Evolutionary conservation across 306 rosid species (phyloP), one percentile per base, ranked within the genome.

Genomic region (Hippophae rhamnoides): DNA sequence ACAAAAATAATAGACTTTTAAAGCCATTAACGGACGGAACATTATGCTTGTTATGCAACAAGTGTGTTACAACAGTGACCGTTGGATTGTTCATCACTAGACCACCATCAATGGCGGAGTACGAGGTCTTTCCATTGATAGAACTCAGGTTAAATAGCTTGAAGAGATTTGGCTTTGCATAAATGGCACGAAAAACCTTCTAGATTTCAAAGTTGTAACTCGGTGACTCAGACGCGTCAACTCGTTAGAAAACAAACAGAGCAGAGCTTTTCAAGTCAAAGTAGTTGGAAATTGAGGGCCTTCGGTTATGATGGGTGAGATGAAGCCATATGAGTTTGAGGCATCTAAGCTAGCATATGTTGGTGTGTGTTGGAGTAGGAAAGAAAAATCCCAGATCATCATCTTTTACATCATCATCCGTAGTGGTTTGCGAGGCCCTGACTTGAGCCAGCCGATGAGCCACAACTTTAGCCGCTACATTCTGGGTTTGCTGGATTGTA

Each of bases 31-130:
- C 93, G 13, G 84, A 46, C 6, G 96, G 99, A 26, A 92, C 88
- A 58, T 92, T 90, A 8, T 93, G 99, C 72, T 88, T 87, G 79
- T 88, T 92, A 71, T 88, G 90, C 23, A 92, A 86, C 43, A 80
- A 96, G 75, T 92, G 96, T 13, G 95, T 92, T 7, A 92, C 95
- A 0, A 95, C 90, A 0, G 99, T 96, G 2, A 95, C 88, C n/a
- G 99, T 78, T 0, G 99, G 96, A 52, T 92, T 92, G 79, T 92
- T 92, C 99, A 92, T 92, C 6, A 92, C 99, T 7, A 92, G 72
- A 4, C 99, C 96, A 6, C 96, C 99, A 82, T 88, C 95, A 0
- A 92, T 73, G 73, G 95, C 93, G 26, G 79, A 60, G 84, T 95
- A 92, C 5, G 86, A 68, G 0, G 93, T 92, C 56, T 83, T 92